Evolutionary conservation across 2,329 filamentous ascomycete genomes (phyloP), one percentile per base, ranked within the genome.

Genomic region (Pestalotiopsis fici): DNA sequence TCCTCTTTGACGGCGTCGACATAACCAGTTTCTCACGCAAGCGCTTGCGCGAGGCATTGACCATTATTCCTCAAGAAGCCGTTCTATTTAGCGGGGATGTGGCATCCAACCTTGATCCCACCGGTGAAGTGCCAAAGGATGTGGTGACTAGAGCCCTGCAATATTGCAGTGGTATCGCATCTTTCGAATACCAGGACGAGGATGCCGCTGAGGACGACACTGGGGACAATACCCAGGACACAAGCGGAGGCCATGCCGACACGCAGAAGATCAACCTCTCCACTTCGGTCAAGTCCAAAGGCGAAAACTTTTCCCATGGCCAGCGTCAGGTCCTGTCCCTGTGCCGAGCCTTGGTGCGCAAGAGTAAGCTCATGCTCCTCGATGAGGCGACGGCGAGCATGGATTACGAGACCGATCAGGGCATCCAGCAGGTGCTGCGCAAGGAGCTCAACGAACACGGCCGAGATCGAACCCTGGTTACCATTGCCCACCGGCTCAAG

Each of bases 81-180:
- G 85, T 87, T 21, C 78, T 89, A 7, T 87, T 88, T 74, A 86
- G 83, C 68, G 86, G 86, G 25, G 74, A 75, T 12, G 81, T 87
- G 12, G 77, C 79, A 59, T 84, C 83, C 15, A 87, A 93, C 72
- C 83, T 93, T 15, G 91, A 93, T 74, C 88, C 91, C 0, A 88
- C 90, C 50, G 83, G 85, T 39, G 81, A 85, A 39, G 82, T 90
- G 31, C 81, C 84, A 0, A 84, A 87, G 63, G 78, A 79, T 1
- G 82, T 85, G 47, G 82, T 93, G 0, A 82, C 85, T 35, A 86
- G 85, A 68, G 90, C 89, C 0, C 81, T 93, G 4, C 83, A 86
- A 35, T 86, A 89, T 57, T 91, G 91, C 70, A 85, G 87, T 72
- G 84, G 90, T 18, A 84, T 90, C 60, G 86, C 85, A 2, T 86